A percentile compares a stretch with the other conserved stretches of the same genome.
Evolutionary conservation across 2,329 filamentous ascomycete genomes (phyloP).

Genomic region (Diaporthe sp.): DNA sequence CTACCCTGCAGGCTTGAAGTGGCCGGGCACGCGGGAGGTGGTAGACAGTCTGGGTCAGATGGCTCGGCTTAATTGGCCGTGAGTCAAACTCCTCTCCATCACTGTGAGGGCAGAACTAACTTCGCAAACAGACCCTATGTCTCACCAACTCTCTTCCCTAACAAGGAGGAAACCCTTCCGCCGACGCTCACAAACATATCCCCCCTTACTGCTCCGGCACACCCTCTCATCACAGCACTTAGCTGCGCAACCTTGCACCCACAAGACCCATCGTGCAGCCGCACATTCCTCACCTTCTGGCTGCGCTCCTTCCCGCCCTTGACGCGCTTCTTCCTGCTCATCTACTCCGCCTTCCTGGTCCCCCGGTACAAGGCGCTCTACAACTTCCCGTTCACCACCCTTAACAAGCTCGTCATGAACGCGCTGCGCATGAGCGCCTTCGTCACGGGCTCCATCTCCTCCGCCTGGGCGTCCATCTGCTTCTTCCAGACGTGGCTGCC

Average conservation of each 20-base stretch:
- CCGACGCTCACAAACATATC: conserved; percentile 76
- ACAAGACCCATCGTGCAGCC: conserved; percentile 86
- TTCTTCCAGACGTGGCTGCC: conserved; percentile 87
- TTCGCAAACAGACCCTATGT: conserved; percentile 72
- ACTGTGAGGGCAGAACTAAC: conserved; percentile 40
- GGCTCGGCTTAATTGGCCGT: conserved; percentile 87
- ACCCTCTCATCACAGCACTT: conserved; percentile 86
- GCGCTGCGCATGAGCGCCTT: conserved; percentile 84
- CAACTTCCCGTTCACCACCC: conserved; percentile 74
- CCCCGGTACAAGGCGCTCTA: conserved; percentile 78
- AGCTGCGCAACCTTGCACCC: conserved; percentile 94
- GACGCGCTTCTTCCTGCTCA: conserved; percentile 80
- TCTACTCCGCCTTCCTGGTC: conserved; percentile 80
- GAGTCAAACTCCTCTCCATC: conserved; percentile 54
- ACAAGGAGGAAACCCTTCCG: conserved; percentile 74
- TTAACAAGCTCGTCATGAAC: conserved; percentile 75
- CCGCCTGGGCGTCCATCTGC: conserved; percentile 90
- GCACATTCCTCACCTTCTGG: conserved; percentile 90
- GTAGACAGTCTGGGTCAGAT: conserved; percentile 87
- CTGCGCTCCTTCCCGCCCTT: conserved; percentile 85
- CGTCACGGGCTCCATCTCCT: conserved; percentile 85
- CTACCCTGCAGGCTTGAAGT: conserved; percentile 75
- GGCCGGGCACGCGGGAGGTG: conserved; percentile 83
- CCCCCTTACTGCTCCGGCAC: conserved; percentile 85
- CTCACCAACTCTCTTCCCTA: conserved; percentile 89